These are phyloP conservation scores for Symbiodinium pilosum DNA, from an alignment of 73 alveolate genomes.

Conservation along the genomic window DNA sequence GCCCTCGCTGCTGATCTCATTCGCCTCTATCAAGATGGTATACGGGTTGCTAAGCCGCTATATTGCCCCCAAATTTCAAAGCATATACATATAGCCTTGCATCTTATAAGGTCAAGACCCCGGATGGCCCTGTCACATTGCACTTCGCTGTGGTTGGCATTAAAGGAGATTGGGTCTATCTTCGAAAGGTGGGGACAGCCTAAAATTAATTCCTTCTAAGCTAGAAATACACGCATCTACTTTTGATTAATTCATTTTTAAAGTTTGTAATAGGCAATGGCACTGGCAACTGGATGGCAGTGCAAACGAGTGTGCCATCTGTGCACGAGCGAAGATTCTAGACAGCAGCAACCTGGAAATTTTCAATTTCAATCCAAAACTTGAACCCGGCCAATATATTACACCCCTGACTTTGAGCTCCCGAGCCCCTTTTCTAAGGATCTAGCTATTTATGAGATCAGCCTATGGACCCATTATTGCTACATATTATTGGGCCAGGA, in stretches of 20 bases:
- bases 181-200: slow-evolving; percentile 18
- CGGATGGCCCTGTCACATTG: not conserved
- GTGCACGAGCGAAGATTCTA: not conserved
- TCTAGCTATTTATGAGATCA: no score
- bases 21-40: not conserved
- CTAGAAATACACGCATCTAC: no score
- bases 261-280: not conserved
- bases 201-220: no score
- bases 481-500: no score
- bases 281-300: not conserved
- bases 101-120: not conserved
- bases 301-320: slow-evolving; percentile 13
- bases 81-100: no score
- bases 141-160: not conserved
- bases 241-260: no score
- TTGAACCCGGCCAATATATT: no score
- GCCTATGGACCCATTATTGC: no score
- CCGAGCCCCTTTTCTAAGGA: no score
- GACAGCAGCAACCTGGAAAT: not conserved
- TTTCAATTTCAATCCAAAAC: no score
- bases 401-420: no score
- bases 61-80: no score
- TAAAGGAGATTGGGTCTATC: slow-evolving; percentile 60
- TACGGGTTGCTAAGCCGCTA: not conserved
- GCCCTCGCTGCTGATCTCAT: not conserved